phyloP scores from a whole-genome alignment of 2,329 filamentous ascomycete species.

The Cryphonectria radicalis region DNA sequence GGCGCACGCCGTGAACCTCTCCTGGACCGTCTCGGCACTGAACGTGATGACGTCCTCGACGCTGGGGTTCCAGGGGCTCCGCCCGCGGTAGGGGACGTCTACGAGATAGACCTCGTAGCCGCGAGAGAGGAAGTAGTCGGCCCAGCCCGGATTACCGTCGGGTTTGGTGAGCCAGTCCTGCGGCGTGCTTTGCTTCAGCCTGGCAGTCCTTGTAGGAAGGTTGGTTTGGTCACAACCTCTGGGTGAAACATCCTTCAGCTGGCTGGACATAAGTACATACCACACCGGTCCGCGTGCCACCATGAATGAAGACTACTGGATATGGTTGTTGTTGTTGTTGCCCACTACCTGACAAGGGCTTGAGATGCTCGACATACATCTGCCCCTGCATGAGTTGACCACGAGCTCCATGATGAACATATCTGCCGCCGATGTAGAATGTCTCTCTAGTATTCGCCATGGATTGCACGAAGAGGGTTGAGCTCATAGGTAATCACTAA shows the following conservation, averaged over 20 bases:
- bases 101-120: slow-evolving; percentile 50
- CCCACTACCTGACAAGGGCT: neutral
- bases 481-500: neutral
- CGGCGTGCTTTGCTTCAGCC: neutral
- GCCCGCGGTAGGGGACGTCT: slow-evolving; percentile 47
- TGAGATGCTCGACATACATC: slow-evolving; percentile 27
- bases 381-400: slow-evolving; percentile 15
- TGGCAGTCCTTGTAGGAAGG: neutral
- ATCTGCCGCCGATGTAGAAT: slow-evolving; percentile 13
- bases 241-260: neutral
- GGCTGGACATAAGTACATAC: slow-evolving; percentile 10
- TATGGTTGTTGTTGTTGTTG: neutral
- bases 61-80: slow-evolving; percentile 33
- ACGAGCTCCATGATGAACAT: neutral
- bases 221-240: neutral
- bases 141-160: slow-evolving; percentile 51
- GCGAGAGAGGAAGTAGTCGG: slow-evolving; percentile 46
- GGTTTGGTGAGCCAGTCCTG: slow-evolving; percentile 52
- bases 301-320: slow-evolving; percentile 22
- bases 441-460: slow-evolving; percentile 6
- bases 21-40: slow-evolving; percentile 11
- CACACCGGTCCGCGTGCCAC: slow-evolving; percentile 16
- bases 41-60: slow-evolving; percentile 1
- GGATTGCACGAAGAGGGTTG: neutral
- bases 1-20: slow-evolving; percentile 13